Conservation (phyloP, 2,329 filamentous ascomycete genomes). For the Saccharata proteae region DNA sequence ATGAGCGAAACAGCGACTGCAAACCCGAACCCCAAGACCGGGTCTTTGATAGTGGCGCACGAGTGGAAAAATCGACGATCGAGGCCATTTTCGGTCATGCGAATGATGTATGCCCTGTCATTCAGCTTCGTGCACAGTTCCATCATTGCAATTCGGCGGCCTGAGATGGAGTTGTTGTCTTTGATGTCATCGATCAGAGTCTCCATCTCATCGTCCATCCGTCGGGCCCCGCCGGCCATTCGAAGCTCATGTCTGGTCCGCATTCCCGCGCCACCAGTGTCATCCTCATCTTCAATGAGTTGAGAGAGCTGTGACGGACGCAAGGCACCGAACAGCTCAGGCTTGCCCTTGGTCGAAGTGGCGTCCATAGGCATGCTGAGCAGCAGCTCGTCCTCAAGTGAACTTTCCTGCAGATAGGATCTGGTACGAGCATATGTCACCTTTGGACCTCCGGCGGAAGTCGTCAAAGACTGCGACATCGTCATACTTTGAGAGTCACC, state of each 20-base stretch:
- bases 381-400: constrained; percentile 26
- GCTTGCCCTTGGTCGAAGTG: constrained; percentile 10
- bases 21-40: constrained; percentile 47
- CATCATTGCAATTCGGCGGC: constrained; percentile 40
- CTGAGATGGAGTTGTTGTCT: constrained; percentile 32
- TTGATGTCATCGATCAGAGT: constrained; percentile 48
- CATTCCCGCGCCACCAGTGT: constrained; percentile 31
- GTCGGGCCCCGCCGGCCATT: constrained; percentile 43
- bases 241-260: constrained; percentile 51
- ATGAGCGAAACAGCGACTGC: constrained; percentile 53
- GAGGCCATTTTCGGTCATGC: constrained; percentile 63
- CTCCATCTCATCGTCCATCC: constrained; percentile 44
- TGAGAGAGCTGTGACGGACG: constrained; percentile 1
- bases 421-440: constrained; percentile 49
- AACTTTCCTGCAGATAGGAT: constrained; percentile 46
- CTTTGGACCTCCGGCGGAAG: constrained; percentile 21
- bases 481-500: neutral
- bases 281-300: constrained; percentile 33
- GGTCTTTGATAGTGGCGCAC: constrained; percentile 34
- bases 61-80: constrained; percentile 56
- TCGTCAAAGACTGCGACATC: constrained; percentile 4
- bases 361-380: constrained; percentile 22
- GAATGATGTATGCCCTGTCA: constrained; percentile 50
- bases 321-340: constrained; percentile 1
- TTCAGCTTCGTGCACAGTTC: constrained; percentile 43